These are phyloP conservation scores for Hypoxylon rubiginosum DNA, from an alignment of 2,329 filamentous ascomycete genomes.

Conservation along the genomic window DNA sequence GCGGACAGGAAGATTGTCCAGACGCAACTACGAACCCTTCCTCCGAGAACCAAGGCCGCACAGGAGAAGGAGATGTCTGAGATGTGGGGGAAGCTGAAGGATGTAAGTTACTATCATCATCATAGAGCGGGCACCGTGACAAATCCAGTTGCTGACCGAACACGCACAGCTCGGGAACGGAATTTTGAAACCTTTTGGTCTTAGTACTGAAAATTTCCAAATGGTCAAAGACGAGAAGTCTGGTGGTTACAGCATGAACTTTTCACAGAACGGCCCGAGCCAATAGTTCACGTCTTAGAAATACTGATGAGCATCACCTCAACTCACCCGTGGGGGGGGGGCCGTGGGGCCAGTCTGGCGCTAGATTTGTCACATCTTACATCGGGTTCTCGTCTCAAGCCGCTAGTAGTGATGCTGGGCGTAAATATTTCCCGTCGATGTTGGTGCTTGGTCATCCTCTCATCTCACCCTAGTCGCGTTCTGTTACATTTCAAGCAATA, in stretches of 20 bases:
- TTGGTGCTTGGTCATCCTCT: background rate
- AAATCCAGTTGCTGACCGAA: slow-evolving; percentile 30
- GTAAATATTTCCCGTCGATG: slow-evolving; percentile 5
- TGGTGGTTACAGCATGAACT: slow-evolving; percentile 95
- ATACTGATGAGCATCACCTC: background rate
- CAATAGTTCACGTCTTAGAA: slow-evolving; percentile 16
- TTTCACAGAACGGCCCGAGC: slow-evolving; percentile 63
- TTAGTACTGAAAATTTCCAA: slow-evolving; percentile 95
- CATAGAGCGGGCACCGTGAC: background rate
- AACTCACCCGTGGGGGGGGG: background rate
- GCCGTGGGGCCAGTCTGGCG: background rate
- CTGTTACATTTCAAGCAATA: background rate
- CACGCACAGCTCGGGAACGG: slow-evolving; percentile 82
- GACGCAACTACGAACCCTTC: slow-evolving; percentile 74
- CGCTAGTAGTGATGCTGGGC: background rate
- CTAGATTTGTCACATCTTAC: background rate
- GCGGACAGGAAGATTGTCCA: slow-evolving; percentile 78
- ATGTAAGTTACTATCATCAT: slow-evolving; percentile 61
- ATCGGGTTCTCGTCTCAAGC: background rate
- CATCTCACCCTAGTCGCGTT: background rate
- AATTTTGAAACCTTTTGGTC: slow-evolving; percentile 89
- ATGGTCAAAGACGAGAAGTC: slow-evolving; percentile 91
- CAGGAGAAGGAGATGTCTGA: slow-evolving; percentile 91
- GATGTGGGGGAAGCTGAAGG: slow-evolving; percentile 98
- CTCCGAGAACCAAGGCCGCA: slow-evolving; percentile 78